Evolutionary conservation across 2,329 filamentous ascomycete species (phyloP).

Genomic region (Mycosphaerella sp.): DNA sequence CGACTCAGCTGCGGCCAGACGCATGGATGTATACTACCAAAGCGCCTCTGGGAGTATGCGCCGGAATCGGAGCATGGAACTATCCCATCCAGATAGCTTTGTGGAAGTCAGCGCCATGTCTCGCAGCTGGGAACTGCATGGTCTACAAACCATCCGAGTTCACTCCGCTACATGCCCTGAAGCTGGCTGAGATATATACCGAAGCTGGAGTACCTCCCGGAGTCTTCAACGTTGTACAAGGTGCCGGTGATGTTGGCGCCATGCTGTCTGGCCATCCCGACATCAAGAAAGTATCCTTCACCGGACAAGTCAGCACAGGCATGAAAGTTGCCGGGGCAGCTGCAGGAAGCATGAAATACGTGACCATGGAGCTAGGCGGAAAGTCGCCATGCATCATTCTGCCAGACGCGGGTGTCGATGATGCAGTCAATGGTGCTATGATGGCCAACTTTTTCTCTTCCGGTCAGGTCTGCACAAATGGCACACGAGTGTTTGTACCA

Average conservation of each 20-base stretch:
- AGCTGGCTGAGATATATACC: slow-evolving; percentile 67
- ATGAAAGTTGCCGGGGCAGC: slow-evolving; percentile 73
- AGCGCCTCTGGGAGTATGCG: slow-evolving; percentile 75
- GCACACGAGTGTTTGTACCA: slow-evolving; percentile 80
- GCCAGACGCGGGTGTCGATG: slow-evolving; percentile 69
- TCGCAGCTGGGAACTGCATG: slow-evolving; percentile 84
- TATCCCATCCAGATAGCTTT: slow-evolving; percentile 87
- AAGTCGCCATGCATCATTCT: slow-evolving; percentile 78
- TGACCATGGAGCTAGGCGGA: slow-evolving; percentile 87
- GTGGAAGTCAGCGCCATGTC: slow-evolving; percentile 81
- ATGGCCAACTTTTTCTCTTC: slow-evolving; percentile 91
- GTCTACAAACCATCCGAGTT: slow-evolving; percentile 87
- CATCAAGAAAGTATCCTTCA: slow-evolving; percentile 85
- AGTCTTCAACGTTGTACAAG: slow-evolving; percentile 83
- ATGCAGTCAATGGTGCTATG: slow-evolving; percentile 84
- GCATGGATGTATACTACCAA: slow-evolving; percentile 81
- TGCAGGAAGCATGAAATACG: slow-evolving; percentile 75
- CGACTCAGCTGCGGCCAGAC: slow-evolving; percentile 64
- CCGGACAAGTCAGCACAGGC: slow-evolving; percentile 77
- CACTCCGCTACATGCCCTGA: slow-evolving; percentile 73
- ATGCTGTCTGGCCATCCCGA: slow-evolving; percentile 65
- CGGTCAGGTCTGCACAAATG: slow-evolving; percentile 89
- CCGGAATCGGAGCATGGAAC: slow-evolving; percentile 85
- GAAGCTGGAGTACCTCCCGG: slow-evolving; percentile 74
- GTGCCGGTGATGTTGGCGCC: slow-evolving; percentile 69